Evolutionary conservation across 164 flowering plant species (phyloP).

Genomic region (Piper betle): DNA sequence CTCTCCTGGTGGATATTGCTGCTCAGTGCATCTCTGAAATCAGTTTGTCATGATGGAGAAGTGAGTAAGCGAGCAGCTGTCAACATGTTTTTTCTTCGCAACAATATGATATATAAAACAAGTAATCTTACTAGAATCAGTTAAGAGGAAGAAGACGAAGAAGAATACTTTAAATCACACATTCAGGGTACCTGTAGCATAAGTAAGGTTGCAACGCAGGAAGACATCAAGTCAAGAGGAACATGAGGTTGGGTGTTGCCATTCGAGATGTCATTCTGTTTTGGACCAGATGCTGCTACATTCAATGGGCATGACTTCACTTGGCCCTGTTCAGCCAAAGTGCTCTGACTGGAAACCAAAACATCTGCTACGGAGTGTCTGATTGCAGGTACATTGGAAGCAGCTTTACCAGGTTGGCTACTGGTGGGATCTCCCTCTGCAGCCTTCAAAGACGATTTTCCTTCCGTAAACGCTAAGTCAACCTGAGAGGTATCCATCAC

Average conservation of each 20-base stretch:
- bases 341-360: conserved; percentile 10
- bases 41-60: background rate
- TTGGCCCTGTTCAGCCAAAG: conserved; percentile 15
- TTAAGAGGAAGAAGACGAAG: no score
- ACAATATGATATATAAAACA: no score
- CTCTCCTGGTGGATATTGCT: conserved; percentile 62
- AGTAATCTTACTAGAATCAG: no score
- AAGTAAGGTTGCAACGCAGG: conserved; percentile 49
- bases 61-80: background rate
- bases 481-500: conserved; percentile 20
- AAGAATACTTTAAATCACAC: no score
- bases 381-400: conserved; percentile 15
- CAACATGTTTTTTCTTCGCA: no score
- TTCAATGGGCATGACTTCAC: conserved; percentile 13
- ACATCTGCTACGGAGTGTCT: conserved; percentile 8
- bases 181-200: conserved; percentile 46
- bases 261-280: conserved; percentile 10
- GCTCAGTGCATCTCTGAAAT: conserved; percentile 60
- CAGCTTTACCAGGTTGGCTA: conserved; percentile 17
- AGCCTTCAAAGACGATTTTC: conserved; percentile 22
- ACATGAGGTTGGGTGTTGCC: conserved; percentile 10
- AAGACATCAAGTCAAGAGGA: conserved; percentile 39
- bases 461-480: conserved; percentile 26
- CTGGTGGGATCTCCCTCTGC: conserved; percentile 39
- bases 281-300: conserved; percentile 8